A percentile compares a stretch with the other conserved stretches of the same genome.
phyloP scores from a whole-genome alignment of 192 early-diverging fungal species.

The Gigaspora rosea region DNA sequence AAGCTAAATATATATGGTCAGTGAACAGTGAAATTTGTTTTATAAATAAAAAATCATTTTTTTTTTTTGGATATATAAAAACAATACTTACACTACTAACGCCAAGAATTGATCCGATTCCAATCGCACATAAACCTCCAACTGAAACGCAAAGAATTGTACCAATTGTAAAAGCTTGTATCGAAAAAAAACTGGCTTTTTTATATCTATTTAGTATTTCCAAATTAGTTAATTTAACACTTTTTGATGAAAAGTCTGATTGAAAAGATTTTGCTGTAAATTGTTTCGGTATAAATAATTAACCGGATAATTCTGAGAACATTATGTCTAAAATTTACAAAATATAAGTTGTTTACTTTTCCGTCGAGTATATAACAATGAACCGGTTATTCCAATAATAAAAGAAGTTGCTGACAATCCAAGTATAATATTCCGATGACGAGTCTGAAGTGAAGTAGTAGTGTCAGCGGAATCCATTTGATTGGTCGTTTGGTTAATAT shows the following conservation, averaged over 20 bases:
- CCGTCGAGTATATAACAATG: background rate
- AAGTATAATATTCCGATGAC: slow-evolving; percentile 4
- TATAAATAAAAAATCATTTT: background rate
- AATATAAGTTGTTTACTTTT: background rate
- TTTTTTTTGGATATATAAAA: background rate
- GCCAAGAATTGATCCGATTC: background rate
- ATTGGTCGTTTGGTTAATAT: too few relatives aligned
- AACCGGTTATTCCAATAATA: background rate
- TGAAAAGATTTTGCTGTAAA: background rate
- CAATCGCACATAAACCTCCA: slow-evolving; percentile 9
- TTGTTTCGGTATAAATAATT: background rate
- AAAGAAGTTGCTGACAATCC: background rate
- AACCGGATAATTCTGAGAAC: background rate
- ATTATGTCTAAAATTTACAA: background rate
- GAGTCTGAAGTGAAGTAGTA: too few relatives aligned
- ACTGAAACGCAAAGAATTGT: slow-evolving; percentile 13
- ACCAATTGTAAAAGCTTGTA: slow-evolving; percentile 11
- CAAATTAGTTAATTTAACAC: background rate
- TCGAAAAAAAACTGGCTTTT: background rate
- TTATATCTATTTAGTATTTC: background rate
- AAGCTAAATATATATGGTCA: background rate
- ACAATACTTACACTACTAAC: background rate
- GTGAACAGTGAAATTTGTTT: background rate
- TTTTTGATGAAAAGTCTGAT: background rate
- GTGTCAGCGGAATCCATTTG: too few relatives aligned